Conservation (phyloP, 495 filamentous ascomycete species). For the Parathielavia hyrcaniae region DNA sequence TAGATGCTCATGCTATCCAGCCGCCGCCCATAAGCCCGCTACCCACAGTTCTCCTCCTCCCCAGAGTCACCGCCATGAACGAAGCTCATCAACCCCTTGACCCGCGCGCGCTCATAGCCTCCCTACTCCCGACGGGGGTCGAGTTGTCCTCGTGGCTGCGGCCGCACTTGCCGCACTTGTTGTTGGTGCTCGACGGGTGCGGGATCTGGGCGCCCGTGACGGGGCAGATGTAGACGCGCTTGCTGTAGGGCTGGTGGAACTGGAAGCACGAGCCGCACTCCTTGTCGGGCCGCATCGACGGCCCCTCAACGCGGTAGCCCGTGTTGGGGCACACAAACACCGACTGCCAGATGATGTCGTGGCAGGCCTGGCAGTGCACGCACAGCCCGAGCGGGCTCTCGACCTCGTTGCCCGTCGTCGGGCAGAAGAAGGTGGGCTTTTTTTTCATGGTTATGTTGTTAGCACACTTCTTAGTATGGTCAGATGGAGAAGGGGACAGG, state of each 20-base stretch:
- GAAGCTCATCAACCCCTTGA: constrained; percentile 7
- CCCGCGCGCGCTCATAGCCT: constrained; percentile 8
- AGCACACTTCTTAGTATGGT: too few species aligned
- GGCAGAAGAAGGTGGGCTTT: constrained; percentile 30
- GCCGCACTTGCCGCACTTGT: constrained; percentile 26
- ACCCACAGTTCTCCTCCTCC: too few species aligned
- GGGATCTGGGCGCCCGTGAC: constrained; percentile 29
- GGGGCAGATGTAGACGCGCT: constrained; percentile 32
- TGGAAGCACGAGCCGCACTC: constrained; percentile 33
- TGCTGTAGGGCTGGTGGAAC: constrained; percentile 28
- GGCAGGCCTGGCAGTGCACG: constrained; percentile 27
- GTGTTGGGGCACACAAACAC: constrained; percentile 35
- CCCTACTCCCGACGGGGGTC: constrained; percentile 27
- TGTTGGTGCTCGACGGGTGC: constrained; percentile 28
- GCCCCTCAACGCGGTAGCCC: constrained; percentile 28
- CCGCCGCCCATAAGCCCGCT: too few species aligned
- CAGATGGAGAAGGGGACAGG: not conserved
- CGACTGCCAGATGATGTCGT: constrained; percentile 34
- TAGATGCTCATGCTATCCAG: too few species aligned
- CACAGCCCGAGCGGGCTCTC: constrained; percentile 26
- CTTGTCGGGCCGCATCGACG: constrained; percentile 20
- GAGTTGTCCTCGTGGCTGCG: constrained; percentile 29
- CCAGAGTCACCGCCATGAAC: too few species aligned
- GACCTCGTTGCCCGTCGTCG: constrained; percentile 24
- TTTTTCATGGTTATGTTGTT: not conserved